phyloP scores from a whole-genome alignment of 495 filamentous ascomycete genomes.

The Penicillium macrosclerotiorum region DNA sequence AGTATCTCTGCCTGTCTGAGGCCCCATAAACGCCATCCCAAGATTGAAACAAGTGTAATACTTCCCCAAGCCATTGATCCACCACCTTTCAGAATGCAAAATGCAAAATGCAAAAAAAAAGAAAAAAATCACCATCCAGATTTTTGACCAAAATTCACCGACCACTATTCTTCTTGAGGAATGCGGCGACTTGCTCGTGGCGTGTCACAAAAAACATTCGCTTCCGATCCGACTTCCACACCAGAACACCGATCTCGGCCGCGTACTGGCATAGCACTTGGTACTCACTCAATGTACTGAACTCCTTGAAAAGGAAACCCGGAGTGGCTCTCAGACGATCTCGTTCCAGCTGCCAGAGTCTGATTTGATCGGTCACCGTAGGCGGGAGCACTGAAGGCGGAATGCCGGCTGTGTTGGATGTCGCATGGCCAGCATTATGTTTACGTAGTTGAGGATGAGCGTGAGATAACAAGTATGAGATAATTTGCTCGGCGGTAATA shows the following conservation, averaged over 20 bases:
- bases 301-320: slow-evolving; percentile 90
- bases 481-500: slow-evolving; percentile 93
- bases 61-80: too few relatives aligned
- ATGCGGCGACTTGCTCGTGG: slow-evolving; percentile 79
- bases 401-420: slow-evolving; percentile 34
- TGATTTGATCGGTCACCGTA: slow-evolving; percentile 95
- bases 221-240: slow-evolving; percentile 78
- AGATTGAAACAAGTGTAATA: neutral
- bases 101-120: neutral
- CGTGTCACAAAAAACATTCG: slow-evolving; percentile 84
- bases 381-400: slow-evolving; percentile 71
- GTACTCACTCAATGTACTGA: slow-evolving; percentile 73
- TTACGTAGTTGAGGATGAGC: slow-evolving; percentile 91
- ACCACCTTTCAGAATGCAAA: slow-evolving; percentile 1
- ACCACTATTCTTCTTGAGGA: slow-evolving; percentile 54
- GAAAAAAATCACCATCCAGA: too few relatives aligned
- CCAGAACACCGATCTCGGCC: slow-evolving; percentile 85
- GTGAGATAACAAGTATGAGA: slow-evolving; percentile 80
- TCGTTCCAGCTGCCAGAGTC: slow-evolving; percentile 95
- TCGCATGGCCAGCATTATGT: slow-evolving; percentile 48
- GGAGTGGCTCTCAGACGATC: slow-evolving; percentile 80
- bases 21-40: neutral
- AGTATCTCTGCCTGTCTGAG: neutral
- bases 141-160: neutral
- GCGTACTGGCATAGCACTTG: slow-evolving; percentile 73